phyloP scores from a whole-genome alignment of 1,139 yeast species.

The Arxiozyma telluris region DNA sequence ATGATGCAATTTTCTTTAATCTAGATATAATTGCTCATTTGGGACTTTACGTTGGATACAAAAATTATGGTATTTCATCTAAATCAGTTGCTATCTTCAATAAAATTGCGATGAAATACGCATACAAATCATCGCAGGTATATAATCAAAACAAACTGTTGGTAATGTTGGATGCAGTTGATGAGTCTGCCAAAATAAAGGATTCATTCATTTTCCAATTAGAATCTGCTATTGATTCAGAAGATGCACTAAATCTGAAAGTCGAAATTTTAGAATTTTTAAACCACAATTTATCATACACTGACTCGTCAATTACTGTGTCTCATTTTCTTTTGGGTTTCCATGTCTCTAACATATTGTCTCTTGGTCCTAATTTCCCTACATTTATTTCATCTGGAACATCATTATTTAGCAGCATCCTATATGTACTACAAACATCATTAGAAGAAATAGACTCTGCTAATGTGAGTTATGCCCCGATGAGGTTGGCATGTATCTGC shows the following conservation, averaged over 20 bases:
- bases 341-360: conserved; percentile 37
- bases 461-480: conserved; percentile 45
- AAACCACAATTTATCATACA: conserved; percentile 38
- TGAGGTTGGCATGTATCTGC: conserved; percentile 47
- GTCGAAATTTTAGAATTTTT: conserved; percentile 52
- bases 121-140: conserved; percentile 30
- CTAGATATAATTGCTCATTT: conserved; percentile 61
- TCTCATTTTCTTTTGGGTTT: conserved; percentile 77
- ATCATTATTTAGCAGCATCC: conserved; percentile 49
- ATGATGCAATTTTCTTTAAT: conserved; percentile 62
- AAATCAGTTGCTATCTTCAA: conserved; percentile 46
- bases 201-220: conserved; percentile 67
- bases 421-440: conserved; percentile 42
- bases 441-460: conserved; percentile 36
- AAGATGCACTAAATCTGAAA: conserved; percentile 41
- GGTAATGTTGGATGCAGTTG: conserved; percentile 62
- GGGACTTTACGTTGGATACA: conserved; percentile 57
- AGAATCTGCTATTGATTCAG: conserved; percentile 36
- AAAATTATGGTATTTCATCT: conserved; percentile 42
- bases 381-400: conserved; percentile 43
- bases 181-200: conserved; percentile 59
- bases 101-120: conserved; percentile 34
- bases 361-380: conserved; percentile 37
- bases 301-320: conserved; percentile 39
- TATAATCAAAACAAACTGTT: conserved; percentile 52